phyloP scores from a whole-genome alignment of 2,329 filamentous ascomycete species.

The Juglanconis oblonga region DNA sequence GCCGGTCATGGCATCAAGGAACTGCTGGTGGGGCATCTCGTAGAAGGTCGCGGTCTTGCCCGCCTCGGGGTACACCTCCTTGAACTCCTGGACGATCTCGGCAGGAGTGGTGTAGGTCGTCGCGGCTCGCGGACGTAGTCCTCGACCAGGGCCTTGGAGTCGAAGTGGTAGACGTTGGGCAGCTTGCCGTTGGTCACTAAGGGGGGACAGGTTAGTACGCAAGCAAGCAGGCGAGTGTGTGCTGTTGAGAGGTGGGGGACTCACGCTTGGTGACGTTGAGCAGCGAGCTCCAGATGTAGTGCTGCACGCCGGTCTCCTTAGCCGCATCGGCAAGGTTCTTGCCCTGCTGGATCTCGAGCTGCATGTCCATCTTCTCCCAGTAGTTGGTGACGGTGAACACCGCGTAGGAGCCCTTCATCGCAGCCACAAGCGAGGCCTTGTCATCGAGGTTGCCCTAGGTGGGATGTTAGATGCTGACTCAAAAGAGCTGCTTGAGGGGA shows the following conservation, averaged over 20 bases:
- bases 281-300: constrained; percentile 44
- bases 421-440: constrained; percentile 39
- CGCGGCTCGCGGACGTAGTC: constrained; percentile 47
- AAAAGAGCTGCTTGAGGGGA: too few relatives aligned
- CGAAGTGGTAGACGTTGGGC: constrained; percentile 48
- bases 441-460: constrained; percentile 47
- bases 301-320: constrained; percentile 39
- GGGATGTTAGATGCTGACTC: neutral
- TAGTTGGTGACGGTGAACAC: constrained; percentile 53
- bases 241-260: constrained; percentile 15
- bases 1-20: constrained; percentile 32
- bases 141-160: constrained; percentile 55
- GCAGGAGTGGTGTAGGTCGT: constrained; percentile 37
- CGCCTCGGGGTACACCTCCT: constrained; percentile 33
- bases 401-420: constrained; percentile 43
- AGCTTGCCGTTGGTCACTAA: constrained; percentile 39
- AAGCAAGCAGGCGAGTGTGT: too few relatives aligned
- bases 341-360: constrained; percentile 43
- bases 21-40: constrained; percentile 38
- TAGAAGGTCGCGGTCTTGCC: constrained; percentile 35
- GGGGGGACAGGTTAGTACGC: neutral
- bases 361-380: constrained; percentile 41
- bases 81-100: constrained; percentile 39
- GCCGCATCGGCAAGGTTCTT: constrained; percentile 46
- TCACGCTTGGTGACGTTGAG: constrained; percentile 36